A percentile compares a stretch with the other conserved stretches of the same genome.
Evolutionary conservation across 2,329 filamentous ascomycete genomes (phyloP).

Genomic region (Diplodia intermedia): DNA sequence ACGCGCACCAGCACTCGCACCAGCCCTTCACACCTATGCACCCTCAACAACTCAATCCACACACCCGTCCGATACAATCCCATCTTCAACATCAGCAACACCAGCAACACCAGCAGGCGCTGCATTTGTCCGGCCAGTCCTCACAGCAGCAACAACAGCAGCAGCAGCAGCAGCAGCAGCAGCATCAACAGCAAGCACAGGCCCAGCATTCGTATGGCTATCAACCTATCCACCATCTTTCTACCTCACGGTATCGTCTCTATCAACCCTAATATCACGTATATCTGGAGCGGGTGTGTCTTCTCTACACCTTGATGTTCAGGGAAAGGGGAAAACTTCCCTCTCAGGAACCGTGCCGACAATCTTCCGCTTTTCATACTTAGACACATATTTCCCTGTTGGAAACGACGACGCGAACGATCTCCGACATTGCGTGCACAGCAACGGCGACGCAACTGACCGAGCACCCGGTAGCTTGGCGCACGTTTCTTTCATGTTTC

Average conservation of each 20-base stretch:
- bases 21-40: conserved; percentile 18
- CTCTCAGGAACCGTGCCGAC: not conserved
- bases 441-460: not conserved
- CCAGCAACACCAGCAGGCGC: not conserved
- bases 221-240: conserved; percentile 12
- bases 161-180: not conserved
- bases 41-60: conserved; percentile 9
- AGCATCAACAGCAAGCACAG: not conserved
- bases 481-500: conserved; percentile 1
- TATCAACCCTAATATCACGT: conserved; percentile 21
- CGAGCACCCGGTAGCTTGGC: conserved; percentile 1
- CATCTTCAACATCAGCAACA: conserved; percentile 12
- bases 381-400: conserved; percentile 4
- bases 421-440: not conserved
- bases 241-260: conserved; percentile 20
- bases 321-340: not conserved
- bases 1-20: not conserved
- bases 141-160: not conserved
- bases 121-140: conserved; percentile 11
- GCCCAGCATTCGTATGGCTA: conserved; percentile 10
- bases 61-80: not conserved
- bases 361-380: not conserved
- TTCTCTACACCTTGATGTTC: not conserved
- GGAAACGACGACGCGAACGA: conserved; percentile 6
- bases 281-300: not conserved